A percentile compares a stretch with the other conserved stretches of the same genome.
phyloP scores from a whole-genome alignment of 129 eudicot genomes.

The Tagetes patula region DNA sequence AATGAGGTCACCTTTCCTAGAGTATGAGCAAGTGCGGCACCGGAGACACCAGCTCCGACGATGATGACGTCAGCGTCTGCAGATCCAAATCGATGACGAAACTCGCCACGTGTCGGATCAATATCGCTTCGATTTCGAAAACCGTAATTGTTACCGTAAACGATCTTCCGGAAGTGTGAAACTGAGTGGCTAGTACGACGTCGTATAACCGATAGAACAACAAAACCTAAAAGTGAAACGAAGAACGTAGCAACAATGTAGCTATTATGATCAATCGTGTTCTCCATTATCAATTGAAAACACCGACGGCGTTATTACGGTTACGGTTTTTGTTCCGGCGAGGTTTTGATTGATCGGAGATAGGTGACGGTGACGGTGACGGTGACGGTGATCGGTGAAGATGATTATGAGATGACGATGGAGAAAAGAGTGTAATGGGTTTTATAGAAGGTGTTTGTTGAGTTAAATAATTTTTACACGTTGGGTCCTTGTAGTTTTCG shows the following conservation, averaged over 20 bases:
- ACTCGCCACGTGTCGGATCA: conserved; percentile 23
- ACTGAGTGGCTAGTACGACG: conserved; percentile 16
- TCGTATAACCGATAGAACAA: conserved; percentile 35
- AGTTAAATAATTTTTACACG: background rate
- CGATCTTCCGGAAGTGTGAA: conserved; percentile 19
- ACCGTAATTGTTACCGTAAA: background rate
- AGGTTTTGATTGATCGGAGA: too few relatives aligned
- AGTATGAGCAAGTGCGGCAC: conserved; percentile 67
- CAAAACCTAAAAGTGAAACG: conserved; percentile 44
- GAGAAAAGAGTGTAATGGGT: conserved; percentile 1
- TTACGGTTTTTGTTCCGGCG: too few relatives aligned
- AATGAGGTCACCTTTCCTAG: conserved; percentile 47
- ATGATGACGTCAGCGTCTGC: conserved; percentile 46
- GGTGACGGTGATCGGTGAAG: too few relatives aligned
- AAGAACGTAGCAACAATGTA: conserved; percentile 48
- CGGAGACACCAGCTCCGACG: conserved; percentile 73
- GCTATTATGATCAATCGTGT: conserved; percentile 25
- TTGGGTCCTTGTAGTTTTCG: background rate
- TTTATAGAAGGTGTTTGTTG: background rate
- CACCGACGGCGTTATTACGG: too few relatives aligned
- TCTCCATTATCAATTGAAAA: conserved; percentile 15
- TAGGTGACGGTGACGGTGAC: too few relatives aligned
- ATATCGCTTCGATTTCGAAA: conserved; percentile 8
- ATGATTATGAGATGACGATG: too few relatives aligned
- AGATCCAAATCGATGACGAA: conserved; percentile 13